These are phyloP conservation scores for Drechslerella dactyloides DNA, from an alignment of 2,329 filamentous ascomycete genomes.

Conservation along the genomic window DNA sequence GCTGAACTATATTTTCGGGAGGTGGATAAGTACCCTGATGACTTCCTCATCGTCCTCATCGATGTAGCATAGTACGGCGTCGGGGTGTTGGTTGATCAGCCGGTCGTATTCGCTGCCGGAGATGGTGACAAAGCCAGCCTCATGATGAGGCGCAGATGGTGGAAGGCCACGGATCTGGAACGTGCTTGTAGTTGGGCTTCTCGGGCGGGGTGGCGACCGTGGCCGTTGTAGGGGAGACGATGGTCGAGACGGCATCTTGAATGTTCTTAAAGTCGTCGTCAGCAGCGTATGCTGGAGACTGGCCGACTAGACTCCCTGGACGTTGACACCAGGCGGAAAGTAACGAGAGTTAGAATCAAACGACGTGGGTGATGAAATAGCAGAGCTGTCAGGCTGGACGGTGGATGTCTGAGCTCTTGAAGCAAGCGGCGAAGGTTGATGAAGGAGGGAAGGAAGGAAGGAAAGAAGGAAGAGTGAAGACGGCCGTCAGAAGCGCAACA, in stretches of 20 bases:
- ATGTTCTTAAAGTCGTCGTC: background rate
- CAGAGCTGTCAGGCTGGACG: no score
- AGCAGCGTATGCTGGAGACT: background rate
- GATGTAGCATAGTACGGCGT: constrained; percentile 54
- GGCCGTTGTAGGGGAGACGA: constrained; percentile 34
- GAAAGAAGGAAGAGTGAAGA: constrained; percentile 2
- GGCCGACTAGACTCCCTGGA: background rate
- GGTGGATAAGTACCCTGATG: constrained; percentile 52
- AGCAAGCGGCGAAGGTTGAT: constrained; percentile 1
- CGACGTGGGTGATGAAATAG: background rate
- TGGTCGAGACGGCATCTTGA: constrained; percentile 33
- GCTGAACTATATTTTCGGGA: constrained; percentile 14
- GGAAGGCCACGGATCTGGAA: constrained; percentile 48
- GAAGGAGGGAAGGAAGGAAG: constrained; percentile 1
- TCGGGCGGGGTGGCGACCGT: constrained; percentile 45
- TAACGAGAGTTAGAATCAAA: background rate
- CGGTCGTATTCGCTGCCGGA: constrained; percentile 52
- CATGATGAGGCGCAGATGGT: constrained; percentile 20
- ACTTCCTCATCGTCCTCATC: constrained; percentile 55
- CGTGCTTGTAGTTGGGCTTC: constrained; percentile 43
- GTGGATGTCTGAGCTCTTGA: no score
- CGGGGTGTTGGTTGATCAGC: constrained; percentile 53
- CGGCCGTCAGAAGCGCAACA: background rate
- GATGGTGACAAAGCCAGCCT: constrained; percentile 40
- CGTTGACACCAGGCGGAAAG: background rate